These are phyloP conservation scores for Sicyos baderoa DNA, from an alignment of 306 rosid genomes.

Conservation along the genomic window DNA sequence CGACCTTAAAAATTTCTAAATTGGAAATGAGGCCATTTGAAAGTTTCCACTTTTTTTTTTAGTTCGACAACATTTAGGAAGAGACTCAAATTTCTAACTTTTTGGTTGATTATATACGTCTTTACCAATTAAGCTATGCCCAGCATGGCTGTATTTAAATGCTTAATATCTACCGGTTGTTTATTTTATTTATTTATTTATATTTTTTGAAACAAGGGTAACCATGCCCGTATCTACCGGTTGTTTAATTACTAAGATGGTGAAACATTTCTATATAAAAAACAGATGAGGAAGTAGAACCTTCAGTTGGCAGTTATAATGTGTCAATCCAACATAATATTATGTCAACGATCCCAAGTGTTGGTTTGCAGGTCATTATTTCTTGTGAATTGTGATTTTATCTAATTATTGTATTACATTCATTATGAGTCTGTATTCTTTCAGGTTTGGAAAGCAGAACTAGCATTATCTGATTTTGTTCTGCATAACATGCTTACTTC, in stretches of 20 bases:
- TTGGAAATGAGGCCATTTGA: not conserved
- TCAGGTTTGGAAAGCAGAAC: constrained; percentile 85
- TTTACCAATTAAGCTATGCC: not conserved
- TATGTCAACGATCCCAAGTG: constrained; percentile 71
- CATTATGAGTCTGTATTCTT: not conserved
- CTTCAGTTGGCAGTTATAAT: constrained; percentile 17
- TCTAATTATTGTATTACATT: not conserved
- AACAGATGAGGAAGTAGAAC: constrained; percentile 22
- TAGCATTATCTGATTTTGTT: constrained; percentile 67
- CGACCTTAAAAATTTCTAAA: not conserved
- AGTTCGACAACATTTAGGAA: too few relatives aligned
- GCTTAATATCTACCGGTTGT: not conserved
- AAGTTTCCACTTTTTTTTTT: not conserved
- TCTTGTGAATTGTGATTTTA: not conserved
- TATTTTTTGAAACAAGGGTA: too few relatives aligned
- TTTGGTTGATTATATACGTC: not conserved
- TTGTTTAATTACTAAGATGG: not conserved
- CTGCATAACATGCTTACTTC: constrained; percentile 53
- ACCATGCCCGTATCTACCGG: not conserved
- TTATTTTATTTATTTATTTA: too few relatives aligned
- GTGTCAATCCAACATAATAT: constrained; percentile 62
- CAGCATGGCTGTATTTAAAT: not conserved
- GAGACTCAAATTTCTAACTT: too few relatives aligned
- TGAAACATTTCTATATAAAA: not conserved
- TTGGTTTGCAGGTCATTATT: constrained; percentile 72